Percentiles rank a stretch among this genome's conserved stretches.
phyloP scores from a whole-genome alignment of 176 grass and related monocot genomes.

The Bromus sterilis region DNA sequence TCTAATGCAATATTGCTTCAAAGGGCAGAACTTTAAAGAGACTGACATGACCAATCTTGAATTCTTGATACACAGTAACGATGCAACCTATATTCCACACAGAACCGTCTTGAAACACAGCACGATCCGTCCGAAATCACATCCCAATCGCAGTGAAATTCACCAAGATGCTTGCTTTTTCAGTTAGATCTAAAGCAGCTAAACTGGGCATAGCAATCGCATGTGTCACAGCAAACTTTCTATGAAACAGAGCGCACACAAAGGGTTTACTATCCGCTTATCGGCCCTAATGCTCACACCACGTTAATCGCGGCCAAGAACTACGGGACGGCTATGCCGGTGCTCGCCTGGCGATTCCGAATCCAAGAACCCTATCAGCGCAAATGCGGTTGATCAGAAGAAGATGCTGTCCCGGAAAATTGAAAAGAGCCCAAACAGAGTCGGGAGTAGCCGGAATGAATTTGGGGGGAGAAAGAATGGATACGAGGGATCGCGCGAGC shows the following conservation, averaged over 20 bases:
- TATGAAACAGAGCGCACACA: not conserved
- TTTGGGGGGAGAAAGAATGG: not conserved
- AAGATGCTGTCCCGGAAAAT: not conserved
- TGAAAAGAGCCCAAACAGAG: not conserved
- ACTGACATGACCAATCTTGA: not conserved
- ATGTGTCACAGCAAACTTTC: not conserved
- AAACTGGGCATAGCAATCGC: not conserved
- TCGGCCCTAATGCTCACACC: not conserved
- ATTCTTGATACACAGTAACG: not conserved
- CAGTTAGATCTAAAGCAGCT: conserved; percentile 3
- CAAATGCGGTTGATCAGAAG: not conserved
- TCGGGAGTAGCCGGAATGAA: not conserved
- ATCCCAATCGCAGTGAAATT: not conserved
- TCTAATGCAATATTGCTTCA: not conserved
- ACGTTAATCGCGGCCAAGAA: not conserved
- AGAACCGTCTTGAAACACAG: not conserved
- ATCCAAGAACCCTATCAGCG: not conserved
- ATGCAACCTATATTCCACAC: not conserved
- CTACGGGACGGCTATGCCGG: not conserved
- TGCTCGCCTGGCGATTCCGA: not conserved
- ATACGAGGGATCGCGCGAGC: not conserved
- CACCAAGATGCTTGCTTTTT: not conserved
- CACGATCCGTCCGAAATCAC: not conserved
- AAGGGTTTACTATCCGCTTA: not conserved
- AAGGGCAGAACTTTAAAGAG: not conserved